A percentile compares a stretch with the other conserved stretches of the same genome.
Evolutionary conservation across 164 flowering plant genomes (phyloP).

Genomic region (Aristolochia californica): DNA sequence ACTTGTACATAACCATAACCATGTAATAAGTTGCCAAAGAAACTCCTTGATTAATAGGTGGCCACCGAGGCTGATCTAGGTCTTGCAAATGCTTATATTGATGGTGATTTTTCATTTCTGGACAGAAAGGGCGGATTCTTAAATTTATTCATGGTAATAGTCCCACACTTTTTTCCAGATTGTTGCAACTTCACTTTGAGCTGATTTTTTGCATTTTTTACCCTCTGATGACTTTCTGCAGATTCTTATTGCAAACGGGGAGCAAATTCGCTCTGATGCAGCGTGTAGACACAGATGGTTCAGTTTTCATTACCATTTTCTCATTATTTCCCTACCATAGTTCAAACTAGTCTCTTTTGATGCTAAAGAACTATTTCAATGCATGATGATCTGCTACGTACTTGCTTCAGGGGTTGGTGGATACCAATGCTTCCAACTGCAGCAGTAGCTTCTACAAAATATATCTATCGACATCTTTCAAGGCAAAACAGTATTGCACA

Average conservation of each 20-base stretch:
- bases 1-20: neutral
- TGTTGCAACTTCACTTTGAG: neutral
- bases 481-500: slow-evolving; percentile 77
- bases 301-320: neutral
- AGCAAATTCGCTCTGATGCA: slow-evolving; percentile 29
- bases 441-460: slow-evolving; percentile 69
- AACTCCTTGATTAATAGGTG: slow-evolving; percentile 39
- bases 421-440: slow-evolving; percentile 73
- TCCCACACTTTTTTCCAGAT: neutral
- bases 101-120: slow-evolving; percentile 78
- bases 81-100: slow-evolving; percentile 86
- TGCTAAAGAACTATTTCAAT: neutral
- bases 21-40: neutral
- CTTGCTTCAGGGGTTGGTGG: slow-evolving; percentile 98
- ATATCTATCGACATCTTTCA: slow-evolving; percentile 55
- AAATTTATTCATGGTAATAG: slow-evolving; percentile 57
- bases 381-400: neutral
- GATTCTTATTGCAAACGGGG: slow-evolving; percentile 78
- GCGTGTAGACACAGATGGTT: slow-evolving; percentile 42
- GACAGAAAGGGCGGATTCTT: slow-evolving; percentile 70
- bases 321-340: neutral
- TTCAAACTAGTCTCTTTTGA: no score
- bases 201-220: neutral
- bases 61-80: slow-evolving; percentile 85
- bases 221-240: slow-evolving; percentile 17